These are phyloP conservation scores for Aspergillus steynii DNA, from an alignment of 495 filamentous ascomycete species.

Conservation along the genomic window DNA sequence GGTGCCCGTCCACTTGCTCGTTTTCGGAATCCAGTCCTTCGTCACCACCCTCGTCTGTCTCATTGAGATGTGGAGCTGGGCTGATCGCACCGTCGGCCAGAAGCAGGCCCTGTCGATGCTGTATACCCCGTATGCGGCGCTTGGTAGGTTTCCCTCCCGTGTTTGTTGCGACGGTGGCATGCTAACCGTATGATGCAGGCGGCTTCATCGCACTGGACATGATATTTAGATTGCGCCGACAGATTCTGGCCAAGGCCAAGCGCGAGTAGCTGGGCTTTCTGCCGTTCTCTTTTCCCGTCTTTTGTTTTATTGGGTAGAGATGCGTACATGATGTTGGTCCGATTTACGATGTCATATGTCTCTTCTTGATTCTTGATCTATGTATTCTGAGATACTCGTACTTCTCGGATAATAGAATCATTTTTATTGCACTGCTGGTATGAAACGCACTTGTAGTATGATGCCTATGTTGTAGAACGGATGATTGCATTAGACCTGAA, in stretches of 20 bases:
- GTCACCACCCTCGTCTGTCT: conserved; percentile 74
- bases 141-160: conserved; percentile 57
- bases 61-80: conserved; percentile 56
- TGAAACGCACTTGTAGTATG: background rate
- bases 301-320: background rate
- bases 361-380: background rate
- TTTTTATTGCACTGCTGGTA: background rate
- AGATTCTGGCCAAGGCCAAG: conserved; percentile 36
- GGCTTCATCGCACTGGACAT: conserved; percentile 59
- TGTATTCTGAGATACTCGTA: background rate
- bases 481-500: background rate
- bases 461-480: too few relatives aligned
- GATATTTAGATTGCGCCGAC: conserved; percentile 42
- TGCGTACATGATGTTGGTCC: background rate
- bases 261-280: conserved; percentile 25
- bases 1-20: conserved; percentile 63
- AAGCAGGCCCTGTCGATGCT: conserved; percentile 60
- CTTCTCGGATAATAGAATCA: background rate
- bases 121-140: conserved; percentile 70
- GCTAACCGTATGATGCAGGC: conserved; percentile 31
- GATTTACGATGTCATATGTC: background rate
- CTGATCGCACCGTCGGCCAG: conserved; percentile 53
- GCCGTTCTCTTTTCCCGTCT: background rate
- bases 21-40: conserved; percentile 67
- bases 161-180: background rate